Evolutionary conservation across 148 eudicot genomes (phyloP).

Genomic region (Rhododendron ferrugineum): DNA sequence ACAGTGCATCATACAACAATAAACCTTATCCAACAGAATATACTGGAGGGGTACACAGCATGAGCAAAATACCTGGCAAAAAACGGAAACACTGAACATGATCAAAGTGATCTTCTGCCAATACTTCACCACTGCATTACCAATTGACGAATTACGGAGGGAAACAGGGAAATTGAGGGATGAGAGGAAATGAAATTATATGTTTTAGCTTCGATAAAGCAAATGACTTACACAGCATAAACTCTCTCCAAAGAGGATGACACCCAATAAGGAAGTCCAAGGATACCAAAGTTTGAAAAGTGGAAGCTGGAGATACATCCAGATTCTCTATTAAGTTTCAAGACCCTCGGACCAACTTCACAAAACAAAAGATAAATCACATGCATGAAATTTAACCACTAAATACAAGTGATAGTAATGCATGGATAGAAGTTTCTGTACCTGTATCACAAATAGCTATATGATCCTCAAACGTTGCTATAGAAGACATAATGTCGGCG

Average conservation of each 20-base stretch:
- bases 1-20: neutral
- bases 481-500: slow-evolving; percentile 64
- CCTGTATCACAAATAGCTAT: slow-evolving; percentile 74
- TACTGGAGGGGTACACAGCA: slow-evolving; percentile 4
- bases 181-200: neutral
- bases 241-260: slow-evolving; percentile 57
- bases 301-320: slow-evolving; percentile 39
- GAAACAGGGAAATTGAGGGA: slow-evolving; percentile 2
- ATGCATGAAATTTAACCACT: neutral
- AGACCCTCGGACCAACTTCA: slow-evolving; percentile 71
- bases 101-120: slow-evolving; percentile 38
- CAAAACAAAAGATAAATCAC: slow-evolving; percentile 19
- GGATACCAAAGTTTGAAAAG: slow-evolving; percentile 62
- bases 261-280: slow-evolving; percentile 85
- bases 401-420: neutral
- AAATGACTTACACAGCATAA: slow-evolving; percentile 46
- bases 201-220: neutral
- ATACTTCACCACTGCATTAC: slow-evolving; percentile 33
- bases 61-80: slow-evolving; percentile 51
- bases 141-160: slow-evolving; percentile 4
- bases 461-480: slow-evolving; percentile 43
- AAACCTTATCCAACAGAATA: neutral
- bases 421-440: slow-evolving; percentile 17
- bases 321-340: slow-evolving; percentile 47
- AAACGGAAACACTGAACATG: slow-evolving; percentile 48